phyloP scores from a whole-genome alignment of 2,329 filamentous ascomycete species.

The Thelonectria blattea region DNA sequence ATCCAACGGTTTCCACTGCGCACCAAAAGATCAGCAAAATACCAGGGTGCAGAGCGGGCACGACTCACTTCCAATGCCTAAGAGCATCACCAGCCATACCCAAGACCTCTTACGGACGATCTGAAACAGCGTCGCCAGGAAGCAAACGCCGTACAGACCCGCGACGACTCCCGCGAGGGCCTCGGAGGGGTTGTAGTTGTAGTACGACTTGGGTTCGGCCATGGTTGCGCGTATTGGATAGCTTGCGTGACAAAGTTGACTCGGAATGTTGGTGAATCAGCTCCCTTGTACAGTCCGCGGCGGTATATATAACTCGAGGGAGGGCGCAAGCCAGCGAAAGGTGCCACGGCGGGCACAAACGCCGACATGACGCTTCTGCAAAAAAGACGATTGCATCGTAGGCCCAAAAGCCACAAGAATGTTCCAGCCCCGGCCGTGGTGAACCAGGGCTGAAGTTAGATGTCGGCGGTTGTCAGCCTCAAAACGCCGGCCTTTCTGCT shows the following conservation, averaged over 20 bases:
- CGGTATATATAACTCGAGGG: neutral
- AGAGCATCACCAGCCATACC: conserved; percentile 30
- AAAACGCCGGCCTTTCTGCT: neutral
- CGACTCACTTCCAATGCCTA: conserved; percentile 29
- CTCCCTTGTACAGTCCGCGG: neutral
- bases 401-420: neutral
- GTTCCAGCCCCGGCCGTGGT: neutral
- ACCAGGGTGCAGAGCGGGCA: accelerated
- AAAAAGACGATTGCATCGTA: neutral
- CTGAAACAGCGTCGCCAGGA: conserved; percentile 25
- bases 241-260: neutral
- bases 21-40: neutral
- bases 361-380: conserved; percentile 3
- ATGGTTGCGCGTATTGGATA: conserved; percentile 4
- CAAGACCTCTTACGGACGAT: conserved; percentile 27
- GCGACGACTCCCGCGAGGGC: conserved; percentile 28
- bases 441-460: neutral
- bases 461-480: conserved; percentile 3
- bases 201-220: conserved; percentile 22
- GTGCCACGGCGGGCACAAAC: neutral
- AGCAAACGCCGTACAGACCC: conserved; percentile 27
- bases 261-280: neutral
- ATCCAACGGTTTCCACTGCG: conserved; percentile 28
- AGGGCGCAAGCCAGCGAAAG: neutral
- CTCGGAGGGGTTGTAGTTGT: conserved; percentile 28